Conservation (phyloP, 192 early-diverging fungal genomes). For the Linnemannia elongata region DNA sequence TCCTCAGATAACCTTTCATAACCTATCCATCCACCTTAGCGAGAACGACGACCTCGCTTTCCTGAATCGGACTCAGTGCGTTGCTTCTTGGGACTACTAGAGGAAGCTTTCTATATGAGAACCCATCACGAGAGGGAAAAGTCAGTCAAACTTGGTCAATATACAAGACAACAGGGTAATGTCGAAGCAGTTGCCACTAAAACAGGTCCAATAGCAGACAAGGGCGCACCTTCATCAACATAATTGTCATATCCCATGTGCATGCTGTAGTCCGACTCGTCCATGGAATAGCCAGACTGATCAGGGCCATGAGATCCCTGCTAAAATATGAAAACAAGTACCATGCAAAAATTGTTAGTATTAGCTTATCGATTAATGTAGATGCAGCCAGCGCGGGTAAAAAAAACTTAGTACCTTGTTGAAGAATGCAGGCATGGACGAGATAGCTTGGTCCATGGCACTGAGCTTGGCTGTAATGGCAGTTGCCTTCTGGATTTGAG, state of each 20-base stretch:
- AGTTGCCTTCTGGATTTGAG: slow-evolving; percentile 58
- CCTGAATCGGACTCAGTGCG: not conserved
- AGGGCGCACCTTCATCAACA: slow-evolving; percentile 46
- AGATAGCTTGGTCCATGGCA: slow-evolving; percentile 48
- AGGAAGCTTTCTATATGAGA: slow-evolving; percentile 51
- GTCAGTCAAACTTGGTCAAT: not conserved
- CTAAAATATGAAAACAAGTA: not conserved
- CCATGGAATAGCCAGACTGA: slow-evolving; percentile 22
- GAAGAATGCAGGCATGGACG: slow-evolving; percentile 41
- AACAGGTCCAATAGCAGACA: not conserved
- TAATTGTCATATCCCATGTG: slow-evolving; percentile 42
- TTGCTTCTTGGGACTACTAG: slow-evolving; percentile 33
- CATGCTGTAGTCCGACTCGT: slow-evolving; percentile 47
- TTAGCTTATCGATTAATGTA: not conserved
- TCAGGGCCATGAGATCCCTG: slow-evolving; percentile 25
- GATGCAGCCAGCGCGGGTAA: not conserved
- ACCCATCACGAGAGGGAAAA: not conserved
- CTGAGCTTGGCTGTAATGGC: slow-evolving; percentile 36
- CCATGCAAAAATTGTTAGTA: not conserved
- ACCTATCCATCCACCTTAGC: not conserved
- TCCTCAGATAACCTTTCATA: not conserved
- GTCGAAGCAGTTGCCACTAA: not conserved
- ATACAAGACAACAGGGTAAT: not conserved
- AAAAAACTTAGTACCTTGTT: slow-evolving; percentile 29
- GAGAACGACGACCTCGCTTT: not conserved